Conservation (phyloP, 83 land plant genomes). For the Thuja plicata region DNA sequence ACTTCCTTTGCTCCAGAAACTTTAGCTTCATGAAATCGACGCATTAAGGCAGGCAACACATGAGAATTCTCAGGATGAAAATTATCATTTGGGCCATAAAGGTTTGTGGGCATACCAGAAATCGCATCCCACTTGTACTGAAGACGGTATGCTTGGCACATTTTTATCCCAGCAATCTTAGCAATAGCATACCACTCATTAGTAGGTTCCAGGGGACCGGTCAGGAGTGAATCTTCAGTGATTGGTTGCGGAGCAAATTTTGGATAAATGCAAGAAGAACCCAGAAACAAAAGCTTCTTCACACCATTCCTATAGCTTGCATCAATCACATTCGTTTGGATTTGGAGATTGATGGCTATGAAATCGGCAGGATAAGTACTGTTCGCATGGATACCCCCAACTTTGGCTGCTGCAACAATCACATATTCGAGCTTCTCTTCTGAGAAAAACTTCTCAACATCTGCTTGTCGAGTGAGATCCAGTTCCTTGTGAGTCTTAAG, state of each 20-base stretch:
- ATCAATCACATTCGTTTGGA: slow-evolving; percentile 95
- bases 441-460: slow-evolving; percentile 81
- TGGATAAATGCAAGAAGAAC: slow-evolving; percentile 98
- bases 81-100: slow-evolving; percentile 95
- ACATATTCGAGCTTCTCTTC: slow-evolving; percentile 72
- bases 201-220: slow-evolving; percentile 91
- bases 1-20: slow-evolving; percentile 67
- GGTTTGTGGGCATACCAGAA: slow-evolving; percentile 95
- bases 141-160: slow-evolving; percentile 89
- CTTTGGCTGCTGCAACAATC: slow-evolving; percentile 95
- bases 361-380: slow-evolving; percentile 97
- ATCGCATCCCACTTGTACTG: slow-evolving; percentile 88
- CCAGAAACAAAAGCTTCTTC: slow-evolving; percentile 83
- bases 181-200: slow-evolving; percentile 98
- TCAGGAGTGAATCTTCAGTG: slow-evolving; percentile 73
- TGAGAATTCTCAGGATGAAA: slow-evolving; percentile 99
- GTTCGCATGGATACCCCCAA: slow-evolving; percentile 98
- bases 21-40: slow-evolving; percentile 96
- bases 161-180: slow-evolving; percentile 97
- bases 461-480: slow-evolving; percentile 89
- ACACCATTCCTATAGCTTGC: slow-evolving; percentile 75
- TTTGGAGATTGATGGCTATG: slow-evolving; percentile 87
- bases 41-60: slow-evolving; percentile 86
- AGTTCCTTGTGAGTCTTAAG: slow-evolving; percentile 82
- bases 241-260: slow-evolving; percentile 96